Evolutionary conservation across 1,284 basidiomycete genomes (phyloP).

Genomic region (Cystobasidium pallidum): DNA sequence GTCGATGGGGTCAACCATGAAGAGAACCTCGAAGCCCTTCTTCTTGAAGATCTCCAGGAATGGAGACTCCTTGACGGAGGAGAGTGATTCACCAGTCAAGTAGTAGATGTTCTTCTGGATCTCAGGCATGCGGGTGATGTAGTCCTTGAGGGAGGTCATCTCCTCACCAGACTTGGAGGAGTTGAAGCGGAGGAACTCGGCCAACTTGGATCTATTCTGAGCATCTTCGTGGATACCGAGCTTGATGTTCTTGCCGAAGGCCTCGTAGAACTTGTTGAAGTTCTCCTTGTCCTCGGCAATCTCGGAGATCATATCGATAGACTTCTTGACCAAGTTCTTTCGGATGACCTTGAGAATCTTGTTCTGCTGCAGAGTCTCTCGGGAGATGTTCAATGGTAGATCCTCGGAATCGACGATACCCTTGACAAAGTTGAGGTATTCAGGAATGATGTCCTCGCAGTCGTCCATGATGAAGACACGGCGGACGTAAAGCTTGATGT

Average conservation of each 20-base stretch:
- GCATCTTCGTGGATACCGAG: conserved; percentile 99
- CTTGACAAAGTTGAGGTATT: conserved; percentile 99
- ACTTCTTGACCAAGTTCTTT: conserved; percentile 88
- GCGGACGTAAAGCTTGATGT: conserved; percentile 99
- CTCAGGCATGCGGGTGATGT: conserved; percentile 99
- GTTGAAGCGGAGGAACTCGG: conserved; percentile 98
- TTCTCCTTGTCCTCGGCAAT: conserved; percentile 99
- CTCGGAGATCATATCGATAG: conserved; percentile 90
- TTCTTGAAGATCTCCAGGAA: conserved; percentile 99
- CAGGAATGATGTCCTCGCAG: conserved; percentile 98
- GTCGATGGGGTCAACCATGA: conserved; percentile 97
- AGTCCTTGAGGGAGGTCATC: conserved; percentile 94
- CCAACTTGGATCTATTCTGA: conserved; percentile 98
- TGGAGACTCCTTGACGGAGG: conserved; percentile 87
- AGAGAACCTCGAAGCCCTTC: conserved; percentile 98
- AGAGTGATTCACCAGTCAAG: conserved; percentile 91
- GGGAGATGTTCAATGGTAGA: conserved; percentile 98
- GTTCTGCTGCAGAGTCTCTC: conserved; percentile 99
- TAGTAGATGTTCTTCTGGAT: conserved; percentile 99
- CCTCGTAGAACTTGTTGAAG: conserved; percentile 65
- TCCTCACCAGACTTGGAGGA: conserved; percentile 95
- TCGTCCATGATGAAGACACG: conserved; percentile 99
- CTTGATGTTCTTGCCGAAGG: conserved; percentile 76
- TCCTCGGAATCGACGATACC: conserved; percentile 99
- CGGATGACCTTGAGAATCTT: conserved; percentile 99